These are phyloP conservation scores for Boechera retrofracta DNA, from an alignment of 345 rosid species.

Conservation along the genomic window DNA sequence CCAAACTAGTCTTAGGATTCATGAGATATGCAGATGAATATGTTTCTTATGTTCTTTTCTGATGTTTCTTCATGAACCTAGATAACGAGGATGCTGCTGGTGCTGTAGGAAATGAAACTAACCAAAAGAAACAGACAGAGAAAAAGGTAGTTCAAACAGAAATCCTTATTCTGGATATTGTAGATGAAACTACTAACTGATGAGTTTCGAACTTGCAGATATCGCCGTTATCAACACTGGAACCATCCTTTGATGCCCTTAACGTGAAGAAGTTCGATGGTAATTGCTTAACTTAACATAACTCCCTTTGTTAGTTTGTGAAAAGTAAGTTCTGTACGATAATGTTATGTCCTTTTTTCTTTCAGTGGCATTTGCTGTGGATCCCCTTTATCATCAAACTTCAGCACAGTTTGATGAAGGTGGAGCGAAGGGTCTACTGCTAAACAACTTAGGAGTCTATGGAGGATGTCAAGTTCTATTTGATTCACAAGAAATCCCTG, in stretches of 20 bases:
- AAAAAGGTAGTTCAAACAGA: conserved; percentile 58
- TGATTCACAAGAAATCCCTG: conserved; percentile 89
- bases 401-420: conserved; percentile 99
- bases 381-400: conserved; percentile 95
- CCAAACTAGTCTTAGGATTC: conserved; percentile 1
- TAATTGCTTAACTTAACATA: conserved; percentile 46
- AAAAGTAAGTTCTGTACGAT: conserved; percentile 31
- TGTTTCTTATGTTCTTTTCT: conserved; percentile 21
- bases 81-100: conserved; percentile 58
- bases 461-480: conserved; percentile 89
- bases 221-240: conserved; percentile 83
- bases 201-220: conserved; percentile 58
- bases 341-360: conserved; percentile 42
- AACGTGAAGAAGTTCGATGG: conserved; percentile 92
- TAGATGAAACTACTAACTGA: conserved; percentile 36
- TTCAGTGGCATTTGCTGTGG: conserved; percentile 92
- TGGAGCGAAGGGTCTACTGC: conserved; percentile 87
- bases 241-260: conserved; percentile 82
- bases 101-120: conserved; percentile 54
- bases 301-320: conserved; percentile 23
- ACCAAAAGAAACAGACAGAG: conserved; percentile 66
- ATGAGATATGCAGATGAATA: conserved; percentile 5
- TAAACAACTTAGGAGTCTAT: conserved; percentile 91
- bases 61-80: conserved; percentile 41
- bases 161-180: conserved; percentile 4